Base-by-base conservation (phyloP, 1,284 basidiomycete genomes). In the Tilletia walkeri region DNA sequence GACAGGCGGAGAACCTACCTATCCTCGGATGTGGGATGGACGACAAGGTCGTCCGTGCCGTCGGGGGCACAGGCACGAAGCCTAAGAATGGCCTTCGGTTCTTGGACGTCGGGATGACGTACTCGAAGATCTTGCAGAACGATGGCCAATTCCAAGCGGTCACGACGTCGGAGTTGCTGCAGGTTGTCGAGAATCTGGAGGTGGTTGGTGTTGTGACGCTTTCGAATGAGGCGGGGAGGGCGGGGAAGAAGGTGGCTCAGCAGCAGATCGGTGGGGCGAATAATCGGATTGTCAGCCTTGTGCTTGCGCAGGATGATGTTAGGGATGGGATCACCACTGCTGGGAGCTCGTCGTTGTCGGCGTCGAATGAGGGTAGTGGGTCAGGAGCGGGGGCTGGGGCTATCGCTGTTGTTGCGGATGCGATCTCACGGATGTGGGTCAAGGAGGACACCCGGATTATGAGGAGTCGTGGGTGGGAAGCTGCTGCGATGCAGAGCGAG, bases 111-210 rank as follows among this genome's bases (percentile, higher is more conserved):
- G 78, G 82, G 72, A 38, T 48, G 14, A 79, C 77, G 20, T 83
- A 83, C 72, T 63, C 69, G 4, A 70, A 73, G 45, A 69, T 82
- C 68, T 71, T 83, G 30, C 67, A 69, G 41, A 66, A 71, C 12
- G 77, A 82, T 59, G 70, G 73, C 9, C 41, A 45, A 7, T 75
- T 79, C 9, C 54, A 74, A 5, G 67, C 78, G 0, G 72, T 83
- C 38, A 79, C 79, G 54, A 68, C 63, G 24, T 79, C 78, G 4
- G 82, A 83, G 69, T 69, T 82, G 39, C 71, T 83, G 10, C 79
- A 80, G 36, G 79, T 83, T 7, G 73, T 82, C 34, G 80, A 82
- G 53, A 72, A 75, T 66, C 73, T 83, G 47, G 81, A 82, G 65
- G 80, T 80, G 20, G 78, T 82, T 63, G 79, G 79, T 18, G 70